Evolutionary conservation across 768 basidiomycete genomes (phyloP).

Genomic region (Clavulina sp.): DNA sequence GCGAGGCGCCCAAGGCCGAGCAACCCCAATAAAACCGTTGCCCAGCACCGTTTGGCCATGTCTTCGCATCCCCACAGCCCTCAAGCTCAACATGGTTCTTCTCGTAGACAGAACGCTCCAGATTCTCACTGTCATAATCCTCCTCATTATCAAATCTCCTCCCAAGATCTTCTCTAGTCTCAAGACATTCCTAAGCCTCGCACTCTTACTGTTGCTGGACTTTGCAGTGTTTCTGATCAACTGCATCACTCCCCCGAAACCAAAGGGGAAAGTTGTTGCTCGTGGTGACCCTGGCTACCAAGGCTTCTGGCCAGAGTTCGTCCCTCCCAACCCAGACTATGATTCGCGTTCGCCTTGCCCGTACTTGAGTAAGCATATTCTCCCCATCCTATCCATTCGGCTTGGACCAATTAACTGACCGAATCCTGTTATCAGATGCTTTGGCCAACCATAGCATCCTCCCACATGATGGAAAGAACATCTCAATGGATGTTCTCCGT

Average conservation of each 20-base stretch:
- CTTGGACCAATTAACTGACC: constrained; percentile 1
- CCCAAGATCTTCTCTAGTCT: background rate
- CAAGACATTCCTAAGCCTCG: background rate
- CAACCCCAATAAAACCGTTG: no score
- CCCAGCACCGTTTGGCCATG: no score
- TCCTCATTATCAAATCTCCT: no score
- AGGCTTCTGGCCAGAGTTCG: constrained; percentile 29
- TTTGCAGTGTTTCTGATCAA: background rate
- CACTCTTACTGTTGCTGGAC: background rate
- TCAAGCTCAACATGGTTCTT: no score
- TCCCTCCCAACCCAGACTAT: constrained; percentile 29
- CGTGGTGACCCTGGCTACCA: constrained; percentile 7
- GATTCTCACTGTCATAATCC: no score
- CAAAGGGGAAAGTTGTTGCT: constrained; percentile 2
- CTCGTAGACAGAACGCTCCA: no score
- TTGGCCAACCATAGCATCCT: constrained; percentile 61
- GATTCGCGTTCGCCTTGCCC: constrained; percentile 64
- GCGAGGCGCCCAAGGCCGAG: no score
- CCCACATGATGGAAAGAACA: constrained; percentile 49
- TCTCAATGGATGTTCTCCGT: constrained; percentile 36
- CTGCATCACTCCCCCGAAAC: background rate
- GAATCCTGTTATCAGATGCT: constrained; percentile 33
- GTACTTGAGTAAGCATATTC: constrained; percentile 16
- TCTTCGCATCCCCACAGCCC: no score
- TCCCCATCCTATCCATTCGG: background rate